Evolutionary conservation across 2,329 filamentous ascomycete species (phyloP).

Genomic region (Apiospora arundinis): DNA sequence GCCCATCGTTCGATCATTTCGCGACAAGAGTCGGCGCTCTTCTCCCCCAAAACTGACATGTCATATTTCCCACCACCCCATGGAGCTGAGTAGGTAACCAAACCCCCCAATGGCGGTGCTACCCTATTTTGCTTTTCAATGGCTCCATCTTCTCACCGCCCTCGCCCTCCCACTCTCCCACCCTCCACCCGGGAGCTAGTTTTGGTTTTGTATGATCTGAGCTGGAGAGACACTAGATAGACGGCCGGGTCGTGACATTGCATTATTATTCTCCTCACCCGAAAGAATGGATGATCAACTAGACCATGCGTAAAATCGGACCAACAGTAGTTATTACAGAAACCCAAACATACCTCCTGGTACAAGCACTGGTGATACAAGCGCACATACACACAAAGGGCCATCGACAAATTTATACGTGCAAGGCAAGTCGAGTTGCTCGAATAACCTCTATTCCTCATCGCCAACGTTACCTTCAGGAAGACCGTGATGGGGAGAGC

Average conservation of each 20-base stretch:
- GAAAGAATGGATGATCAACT: not conserved
- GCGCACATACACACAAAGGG: not conserved
- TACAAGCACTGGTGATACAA: not conserved
- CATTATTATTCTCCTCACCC: conserved; percentile 10
- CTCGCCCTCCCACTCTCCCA: not conserved
- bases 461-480: too few relatives aligned
- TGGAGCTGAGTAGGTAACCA: not conserved
- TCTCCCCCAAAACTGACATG: not conserved
- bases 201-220: conserved; percentile 1
- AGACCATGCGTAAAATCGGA: not conserved
- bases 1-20: conserved; percentile 2
- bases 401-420: not conserved
- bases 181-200: not conserved
- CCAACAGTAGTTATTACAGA: not conserved
- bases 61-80: not conserved
- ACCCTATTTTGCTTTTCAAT: not conserved
- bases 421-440: not conserved
- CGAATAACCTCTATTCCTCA: too few relatives aligned
- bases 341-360: not conserved
- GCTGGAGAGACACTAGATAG: not conserved
- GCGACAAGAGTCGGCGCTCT: not conserved
- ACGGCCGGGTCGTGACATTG: not conserved
- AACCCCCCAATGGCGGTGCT: not conserved
- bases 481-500: too few relatives aligned
- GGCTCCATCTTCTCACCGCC: not conserved